Conservation (phyloP, 495 filamentous ascomycete species). For the Polyplosphaeria fusca region DNA sequence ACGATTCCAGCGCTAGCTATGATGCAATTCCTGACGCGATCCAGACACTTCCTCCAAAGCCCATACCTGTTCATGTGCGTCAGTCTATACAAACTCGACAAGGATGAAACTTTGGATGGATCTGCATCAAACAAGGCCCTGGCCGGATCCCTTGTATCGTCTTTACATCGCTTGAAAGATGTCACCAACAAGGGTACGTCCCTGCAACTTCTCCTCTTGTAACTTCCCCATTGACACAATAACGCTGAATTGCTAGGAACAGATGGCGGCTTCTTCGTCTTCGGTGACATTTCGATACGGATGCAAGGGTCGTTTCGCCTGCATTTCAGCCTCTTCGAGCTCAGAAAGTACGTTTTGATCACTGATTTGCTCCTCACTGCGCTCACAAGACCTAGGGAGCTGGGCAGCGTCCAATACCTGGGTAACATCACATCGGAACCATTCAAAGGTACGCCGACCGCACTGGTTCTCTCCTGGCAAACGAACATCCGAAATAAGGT, state of each 20-base stretch:
- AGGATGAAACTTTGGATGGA: slow-evolving; percentile 45
- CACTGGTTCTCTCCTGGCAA: too few species aligned
- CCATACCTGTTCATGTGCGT: slow-evolving; percentile 83
- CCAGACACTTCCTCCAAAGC: slow-evolving; percentile 68
- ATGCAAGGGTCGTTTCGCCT: slow-evolving; percentile 75
- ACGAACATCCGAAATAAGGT: too few species aligned
- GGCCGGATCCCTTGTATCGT: slow-evolving; percentile 82
- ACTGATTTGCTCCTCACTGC: neutral
- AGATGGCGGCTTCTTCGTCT: slow-evolving; percentile 97
- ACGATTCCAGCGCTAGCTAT: neutral
- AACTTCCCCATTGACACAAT: too few species aligned
- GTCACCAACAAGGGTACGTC: slow-evolving; percentile 66
- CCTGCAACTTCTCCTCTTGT: slow-evolving; percentile 37
- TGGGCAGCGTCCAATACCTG: slow-evolving; percentile 59
- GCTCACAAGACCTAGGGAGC: slow-evolving; percentile 42
- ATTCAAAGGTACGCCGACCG: slow-evolving; percentile 73
- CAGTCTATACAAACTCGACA: slow-evolving; percentile 61
- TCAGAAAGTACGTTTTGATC: slow-evolving; percentile 58
- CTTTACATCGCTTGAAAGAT: slow-evolving; percentile 89
- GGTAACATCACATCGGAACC: slow-evolving; percentile 68
- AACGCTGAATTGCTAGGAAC: too few species aligned
- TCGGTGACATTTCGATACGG: slow-evolving; percentile 85
- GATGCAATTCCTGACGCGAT: slow-evolving; percentile 22
- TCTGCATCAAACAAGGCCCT: slow-evolving; percentile 54
- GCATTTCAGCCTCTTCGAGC: slow-evolving; percentile 84